These are phyloP conservation scores for Fusarium sp. DNA, from an alignment of 2,329 filamentous ascomycete species.

Conservation along the genomic window DNA sequence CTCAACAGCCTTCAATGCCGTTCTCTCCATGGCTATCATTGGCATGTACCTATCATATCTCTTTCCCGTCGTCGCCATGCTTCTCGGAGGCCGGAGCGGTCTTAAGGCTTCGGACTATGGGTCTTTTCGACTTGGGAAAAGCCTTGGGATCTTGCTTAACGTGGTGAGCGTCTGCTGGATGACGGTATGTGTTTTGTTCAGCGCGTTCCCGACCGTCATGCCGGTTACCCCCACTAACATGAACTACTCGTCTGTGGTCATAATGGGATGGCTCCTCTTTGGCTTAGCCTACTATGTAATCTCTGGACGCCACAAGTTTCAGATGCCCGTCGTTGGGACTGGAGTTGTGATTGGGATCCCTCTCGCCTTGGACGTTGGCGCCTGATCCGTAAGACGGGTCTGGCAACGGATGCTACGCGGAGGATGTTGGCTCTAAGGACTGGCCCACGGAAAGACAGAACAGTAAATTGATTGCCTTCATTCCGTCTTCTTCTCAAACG, in stretches of 20 bases:
- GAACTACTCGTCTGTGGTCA: constrained; percentile 18
- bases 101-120: background rate
- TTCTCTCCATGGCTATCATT: constrained; percentile 14
- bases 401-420: background rate
- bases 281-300: background rate
- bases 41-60: constrained; percentile 8
- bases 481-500: background rate
- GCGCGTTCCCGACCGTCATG: constrained; percentile 11
- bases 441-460: background rate
- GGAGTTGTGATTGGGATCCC: background rate
- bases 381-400: background rate
- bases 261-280: background rate
- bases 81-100: background rate
- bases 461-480: background rate
- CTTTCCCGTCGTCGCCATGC: constrained; percentile 1
- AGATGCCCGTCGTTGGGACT: background rate
- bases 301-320: background rate
- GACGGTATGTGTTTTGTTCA: background rate
- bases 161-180: background rate
- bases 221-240: constrained; percentile 13
- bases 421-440: background rate
- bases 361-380: background rate
- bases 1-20: constrained; percentile 13
- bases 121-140: background rate
- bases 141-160: background rate